Percentiles rank a stretch among this genome's conserved stretches.
Conservation (phyloP, 192 early-diverging fungal species). For the Backusella australiensis region DNA sequence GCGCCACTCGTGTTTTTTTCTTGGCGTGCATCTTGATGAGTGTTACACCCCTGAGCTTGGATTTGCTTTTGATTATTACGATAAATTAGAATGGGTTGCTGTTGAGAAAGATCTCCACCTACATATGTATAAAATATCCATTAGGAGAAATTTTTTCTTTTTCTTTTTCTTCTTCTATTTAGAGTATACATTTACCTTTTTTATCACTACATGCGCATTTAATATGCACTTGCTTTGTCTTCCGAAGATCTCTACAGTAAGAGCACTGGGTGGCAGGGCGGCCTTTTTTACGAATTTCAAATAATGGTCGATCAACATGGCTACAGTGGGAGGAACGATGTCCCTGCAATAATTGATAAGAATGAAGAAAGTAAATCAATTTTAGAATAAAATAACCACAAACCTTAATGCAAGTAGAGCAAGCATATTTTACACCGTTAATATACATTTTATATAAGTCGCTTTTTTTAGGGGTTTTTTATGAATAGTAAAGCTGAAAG, state of each 20-base stretch:
- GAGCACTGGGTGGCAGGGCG: slow-evolving; percentile 64
- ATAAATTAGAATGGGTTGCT: neutral
- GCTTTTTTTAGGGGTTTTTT: neutral
- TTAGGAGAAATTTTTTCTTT: neutral
- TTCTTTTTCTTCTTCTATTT: neutral
- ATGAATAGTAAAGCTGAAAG: neutral
- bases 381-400: neutral
- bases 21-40: slow-evolving; percentile 1
- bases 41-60: neutral
- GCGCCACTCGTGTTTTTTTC: slow-evolving; percentile 2
- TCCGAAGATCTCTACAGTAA: slow-evolving; percentile 62
- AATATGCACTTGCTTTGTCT: slow-evolving; percentile 58
- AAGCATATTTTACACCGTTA: slow-evolving; percentile 32
- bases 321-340: slow-evolving; percentile 34
- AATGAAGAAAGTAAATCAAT: neutral
- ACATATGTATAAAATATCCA: neutral
- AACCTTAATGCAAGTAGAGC: slow-evolving; percentile 33
- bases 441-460: slow-evolving; percentile 8
- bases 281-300: slow-evolving; percentile 64
- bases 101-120: neutral
- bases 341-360: slow-evolving; percentile 14
- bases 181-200: slow-evolving; percentile 13
- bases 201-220: slow-evolving; percentile 57
- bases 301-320: slow-evolving; percentile 51
- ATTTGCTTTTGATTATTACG: slow-evolving; percentile 4